Evolutionary conservation across 1,139 yeast genomes (phyloP), one percentile per base, ranked within the genome.

Genomic region (Zygosaccharomyces sapae): DNA sequence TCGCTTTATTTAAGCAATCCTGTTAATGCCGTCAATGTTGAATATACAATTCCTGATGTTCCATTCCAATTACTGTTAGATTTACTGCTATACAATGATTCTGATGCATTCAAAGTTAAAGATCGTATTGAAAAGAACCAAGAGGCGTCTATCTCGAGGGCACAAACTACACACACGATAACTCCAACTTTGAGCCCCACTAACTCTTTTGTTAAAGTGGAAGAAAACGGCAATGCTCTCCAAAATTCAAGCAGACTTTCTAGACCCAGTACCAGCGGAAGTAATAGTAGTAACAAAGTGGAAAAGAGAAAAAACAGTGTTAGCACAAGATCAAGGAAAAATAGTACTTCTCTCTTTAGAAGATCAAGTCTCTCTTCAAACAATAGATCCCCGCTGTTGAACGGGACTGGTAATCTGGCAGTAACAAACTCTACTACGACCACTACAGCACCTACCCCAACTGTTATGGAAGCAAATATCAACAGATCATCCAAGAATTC

Each of bases 1-100:
- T 38, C 34, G n/a, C 12, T 33, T 18, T 22, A 38, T 10, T 27
- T 38, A 13, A 33, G 16, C 3, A 27, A 38, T 13, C 39, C 45
- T 13, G 31, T 33, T 18, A 33, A 5, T 20, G 37, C 45, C 4
- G 27, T 47, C 8, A 47, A 48, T 10, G 16, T 38, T 4, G 41
- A 38, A 12, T 51, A 48, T 38, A 37, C 46, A 2, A 47, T 53
- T 12, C 57, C 59, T 29, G 55, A 59, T 42, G 46, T 59, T 5
- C 61, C 62, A 16, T 44, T 57, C 16, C 47, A 51, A 34, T 36
- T 55, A 16, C 39, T 58, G 20, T 48, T 57, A 2, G 60, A 58
- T 19, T 48, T 57, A 4, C 42, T 49, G 20, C 47, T 52, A 8
- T 53, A 52, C 33, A 35, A 50, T 24, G 61, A 58, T 22, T 29